Conservation (phyloP, 495 filamentous ascomycete genomes). For the Daldinia grandis region DNA sequence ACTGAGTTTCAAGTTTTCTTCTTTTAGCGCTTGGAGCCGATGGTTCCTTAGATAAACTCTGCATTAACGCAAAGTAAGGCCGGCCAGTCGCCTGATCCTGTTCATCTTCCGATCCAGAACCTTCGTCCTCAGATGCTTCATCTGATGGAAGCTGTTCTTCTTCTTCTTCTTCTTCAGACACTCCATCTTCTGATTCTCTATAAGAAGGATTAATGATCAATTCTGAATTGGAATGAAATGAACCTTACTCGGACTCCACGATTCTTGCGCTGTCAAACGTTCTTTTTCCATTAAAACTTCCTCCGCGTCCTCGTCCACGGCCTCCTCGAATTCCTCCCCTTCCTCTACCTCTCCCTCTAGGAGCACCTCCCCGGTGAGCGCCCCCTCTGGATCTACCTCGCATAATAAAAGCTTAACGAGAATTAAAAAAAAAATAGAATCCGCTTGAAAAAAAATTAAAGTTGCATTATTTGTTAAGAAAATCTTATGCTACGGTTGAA, state of each 20-base stretch:
- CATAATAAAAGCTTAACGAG: constrained; percentile 15
- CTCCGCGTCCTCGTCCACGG: constrained; percentile 14
- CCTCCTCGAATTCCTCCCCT: constrained; percentile 18
- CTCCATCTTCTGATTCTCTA: constrained; percentile 57
- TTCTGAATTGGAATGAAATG: neutral
- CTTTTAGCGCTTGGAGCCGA: constrained; percentile 69
- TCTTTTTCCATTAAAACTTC: constrained; percentile 19
- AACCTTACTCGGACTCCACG: constrained; percentile 37
- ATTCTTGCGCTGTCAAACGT: constrained; percentile 39
- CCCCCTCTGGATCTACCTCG: constrained; percentile 40
- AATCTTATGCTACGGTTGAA: neutral
- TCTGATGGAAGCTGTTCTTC: constrained; percentile 49
- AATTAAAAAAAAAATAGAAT: neutral
- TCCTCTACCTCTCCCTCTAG: constrained; percentile 41
- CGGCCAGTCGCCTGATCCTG: constrained; percentile 45
- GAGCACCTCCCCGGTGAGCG: constrained; percentile 34
- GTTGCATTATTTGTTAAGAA: neutral
- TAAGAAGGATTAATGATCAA: constrained; percentile 27
- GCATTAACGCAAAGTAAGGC: constrained; percentile 73
- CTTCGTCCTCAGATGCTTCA: constrained; percentile 52
- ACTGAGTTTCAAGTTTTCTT: constrained; percentile 66
- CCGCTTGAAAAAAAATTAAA: neutral
- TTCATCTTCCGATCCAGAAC: constrained; percentile 54
- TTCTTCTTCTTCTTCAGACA: constrained; percentile 48
- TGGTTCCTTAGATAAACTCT: constrained; percentile 65